These are phyloP conservation scores for Paecilomyces fulvus DNA, from an alignment of 2,329 filamentous ascomycete genomes.

Conservation along the genomic window DNA sequence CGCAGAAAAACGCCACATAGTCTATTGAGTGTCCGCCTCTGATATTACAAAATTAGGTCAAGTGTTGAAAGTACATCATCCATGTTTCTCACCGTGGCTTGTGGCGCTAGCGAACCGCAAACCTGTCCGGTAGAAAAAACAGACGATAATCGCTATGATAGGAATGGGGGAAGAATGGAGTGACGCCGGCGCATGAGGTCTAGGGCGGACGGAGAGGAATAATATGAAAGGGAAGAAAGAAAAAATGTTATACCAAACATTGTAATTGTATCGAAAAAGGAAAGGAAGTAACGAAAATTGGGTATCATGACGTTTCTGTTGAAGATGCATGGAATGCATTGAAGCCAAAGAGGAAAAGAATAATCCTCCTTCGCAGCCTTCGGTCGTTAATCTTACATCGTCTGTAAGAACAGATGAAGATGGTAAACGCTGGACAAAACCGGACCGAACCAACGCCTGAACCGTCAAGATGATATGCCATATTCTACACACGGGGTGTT, in stretches of 20 bases:
- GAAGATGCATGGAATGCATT: slow-evolving; percentile 2
- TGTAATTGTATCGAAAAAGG: neutral
- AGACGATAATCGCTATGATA: neutral
- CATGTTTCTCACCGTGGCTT: neutral
- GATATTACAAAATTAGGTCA: neutral
- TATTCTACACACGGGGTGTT: neutral
- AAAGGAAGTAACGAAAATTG: slow-evolving; percentile 3
- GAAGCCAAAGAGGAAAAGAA: slow-evolving; percentile 4
- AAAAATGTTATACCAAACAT: neutral
- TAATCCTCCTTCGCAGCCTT: neutral
- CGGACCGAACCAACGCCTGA: neutral
- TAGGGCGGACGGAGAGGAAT: neutral
- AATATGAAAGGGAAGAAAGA: neutral
- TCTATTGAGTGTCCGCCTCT: too few relatives aligned
- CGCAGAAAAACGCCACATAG: too few relatives aligned
- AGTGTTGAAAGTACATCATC: neutral
- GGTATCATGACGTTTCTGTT: slow-evolving; percentile 15
- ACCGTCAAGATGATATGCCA: neutral
- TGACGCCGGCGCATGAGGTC: neutral
- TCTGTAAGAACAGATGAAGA: neutral
- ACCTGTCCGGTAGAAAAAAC: neutral
- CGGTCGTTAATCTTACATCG: neutral
- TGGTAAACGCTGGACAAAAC: neutral
- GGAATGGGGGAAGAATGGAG: neutral
- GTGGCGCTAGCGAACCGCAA: neutral